A percentile compares a stretch with the other conserved stretches of the same genome.
Evolutionary conservation across 768 basidiomycete genomes (phyloP).

Genomic region (Arthromyces matolae): DNA sequence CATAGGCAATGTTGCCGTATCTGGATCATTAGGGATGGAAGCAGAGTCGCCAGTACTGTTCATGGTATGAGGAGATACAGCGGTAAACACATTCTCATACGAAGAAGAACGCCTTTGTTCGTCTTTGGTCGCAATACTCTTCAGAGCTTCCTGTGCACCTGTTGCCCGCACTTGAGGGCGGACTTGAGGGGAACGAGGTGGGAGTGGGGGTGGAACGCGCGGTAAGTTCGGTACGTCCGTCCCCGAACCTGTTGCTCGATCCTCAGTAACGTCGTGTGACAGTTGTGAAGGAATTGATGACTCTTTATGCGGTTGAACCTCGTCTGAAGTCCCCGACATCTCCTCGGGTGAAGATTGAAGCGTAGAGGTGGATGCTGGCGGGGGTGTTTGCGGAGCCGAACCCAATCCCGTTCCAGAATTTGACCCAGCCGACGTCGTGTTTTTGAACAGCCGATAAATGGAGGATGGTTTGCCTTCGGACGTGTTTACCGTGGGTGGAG

Average conservation of each 20-base stretch:
- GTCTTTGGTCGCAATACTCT: conserved; percentile 52
- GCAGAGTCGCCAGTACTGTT: not conserved
- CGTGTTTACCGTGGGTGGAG: conserved; percentile 25
- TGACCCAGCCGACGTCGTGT: conserved; percentile 33
- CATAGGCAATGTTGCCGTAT: not conserved
- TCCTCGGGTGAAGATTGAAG: conserved; percentile 11
- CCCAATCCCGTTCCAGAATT: conserved; percentile 8
- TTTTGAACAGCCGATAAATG: conserved; percentile 76
- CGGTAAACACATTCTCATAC: conserved; percentile 1
- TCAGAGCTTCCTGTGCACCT: conserved; percentile 50
- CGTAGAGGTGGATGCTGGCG: conserved; percentile 6
- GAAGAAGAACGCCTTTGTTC: conserved; percentile 24
- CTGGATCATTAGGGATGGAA: not conserved
- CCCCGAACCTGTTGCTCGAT: not conserved
- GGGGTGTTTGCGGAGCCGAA: conserved; percentile 10
- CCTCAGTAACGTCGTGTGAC: not conserved
- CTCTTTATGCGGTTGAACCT: conserved; percentile 1
- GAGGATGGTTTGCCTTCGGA: conserved; percentile 41
- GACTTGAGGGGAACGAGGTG: conserved; percentile 38
- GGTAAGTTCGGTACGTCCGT: conserved; percentile 25
- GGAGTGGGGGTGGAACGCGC: conserved; percentile 44
- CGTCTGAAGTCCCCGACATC: conserved; percentile 1
- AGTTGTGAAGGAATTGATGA: not conserved
- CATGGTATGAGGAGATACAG: not conserved
- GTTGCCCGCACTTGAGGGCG: conserved; percentile 19